Conservation (phyloP, 2,329 filamentous ascomycete genomes). For the Emericellopsis atlantica region DNA sequence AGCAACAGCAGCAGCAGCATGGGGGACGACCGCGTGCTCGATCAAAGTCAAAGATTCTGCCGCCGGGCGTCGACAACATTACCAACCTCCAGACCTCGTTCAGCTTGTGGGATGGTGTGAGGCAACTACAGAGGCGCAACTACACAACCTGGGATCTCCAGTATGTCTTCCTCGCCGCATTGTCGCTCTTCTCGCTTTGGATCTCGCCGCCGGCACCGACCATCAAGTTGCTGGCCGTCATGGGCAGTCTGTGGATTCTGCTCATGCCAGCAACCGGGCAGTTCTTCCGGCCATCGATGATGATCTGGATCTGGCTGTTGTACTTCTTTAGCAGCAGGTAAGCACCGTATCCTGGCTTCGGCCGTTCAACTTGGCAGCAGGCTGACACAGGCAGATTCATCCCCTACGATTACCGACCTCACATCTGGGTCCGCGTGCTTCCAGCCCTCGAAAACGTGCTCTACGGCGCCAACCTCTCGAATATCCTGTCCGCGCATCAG, state of each 20-base stretch:
- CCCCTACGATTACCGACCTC: slow-evolving; percentile 73
- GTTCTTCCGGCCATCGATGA: slow-evolving; percentile 79
- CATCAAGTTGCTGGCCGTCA: slow-evolving; percentile 61
- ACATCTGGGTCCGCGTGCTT: slow-evolving; percentile 91
- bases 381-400: slow-evolving; percentile 55
- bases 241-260: slow-evolving; percentile 55
- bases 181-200: slow-evolving; percentile 72
- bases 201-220: slow-evolving; percentile 73
- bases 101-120: slow-evolving; percentile 65
- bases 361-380: background rate
- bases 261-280: slow-evolving; percentile 77
- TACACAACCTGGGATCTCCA: slow-evolving; percentile 80
- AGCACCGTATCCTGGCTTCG: slow-evolving; percentile 17
- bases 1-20: background rate
- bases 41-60: slow-evolving; percentile 18
- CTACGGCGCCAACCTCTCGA: slow-evolving; percentile 90
- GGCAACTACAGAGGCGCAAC: slow-evolving; percentile 60
- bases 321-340: slow-evolving; percentile 92
- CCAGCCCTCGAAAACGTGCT: slow-evolving; percentile 93
- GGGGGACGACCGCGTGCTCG: slow-evolving; percentile 22
- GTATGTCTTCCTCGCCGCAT: slow-evolving; percentile 60
- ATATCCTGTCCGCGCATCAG: slow-evolving; percentile 85
- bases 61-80: slow-evolving; percentile 40
- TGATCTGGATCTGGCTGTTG: slow-evolving; percentile 75
- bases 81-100: slow-evolving; percentile 70